phyloP scores from a whole-genome alignment of 2,329 filamentous ascomycete species.

The Xylariaceae sp. region DNA sequence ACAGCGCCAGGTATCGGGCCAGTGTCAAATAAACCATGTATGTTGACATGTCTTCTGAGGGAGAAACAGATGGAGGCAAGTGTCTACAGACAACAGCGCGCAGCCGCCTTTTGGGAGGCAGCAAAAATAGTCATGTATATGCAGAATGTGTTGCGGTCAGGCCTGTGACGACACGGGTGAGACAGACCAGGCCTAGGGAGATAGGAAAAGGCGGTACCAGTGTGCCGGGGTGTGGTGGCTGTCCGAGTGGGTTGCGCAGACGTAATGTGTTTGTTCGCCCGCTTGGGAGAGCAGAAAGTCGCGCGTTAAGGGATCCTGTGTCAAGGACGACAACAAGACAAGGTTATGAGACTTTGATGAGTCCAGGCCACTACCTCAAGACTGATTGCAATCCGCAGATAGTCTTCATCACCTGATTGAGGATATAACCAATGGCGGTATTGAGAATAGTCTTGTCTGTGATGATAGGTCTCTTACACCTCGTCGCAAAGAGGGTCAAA shows the following conservation, averaged over 20 bases:
- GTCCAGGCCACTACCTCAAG: conserved; percentile 26
- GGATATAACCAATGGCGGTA: conserved; percentile 46
- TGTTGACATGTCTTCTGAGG: no score
- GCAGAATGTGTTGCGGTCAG: conserved; percentile 11
- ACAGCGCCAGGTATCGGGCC: no score
- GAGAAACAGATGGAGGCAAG: no score
- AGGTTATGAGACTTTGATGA: conserved; percentile 29
- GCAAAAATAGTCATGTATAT: conserved; percentile 3
- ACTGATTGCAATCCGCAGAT: conserved; percentile 43
- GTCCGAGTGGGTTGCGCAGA: conserved; percentile 12
- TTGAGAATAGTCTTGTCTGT: conserved; percentile 41
- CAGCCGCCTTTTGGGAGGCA: no score
- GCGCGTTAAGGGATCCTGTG: conserved; percentile 15
- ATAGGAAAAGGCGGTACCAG: conserved; percentile 21
- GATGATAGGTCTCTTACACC: conserved; percentile 50
- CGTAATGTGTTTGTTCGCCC: conserved; percentile 20
- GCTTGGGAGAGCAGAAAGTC: conserved; percentile 25
- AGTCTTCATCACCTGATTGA: conserved; percentile 52
- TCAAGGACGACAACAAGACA: conserved; percentile 16
- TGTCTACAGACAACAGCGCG: no score
- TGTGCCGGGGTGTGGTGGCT: conserved; percentile 27
- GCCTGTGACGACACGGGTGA: conserved; percentile 16
- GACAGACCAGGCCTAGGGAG: conserved; percentile 23
- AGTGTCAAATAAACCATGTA: no score
- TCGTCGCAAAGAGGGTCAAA: conserved; percentile 34